These are phyloP conservation scores for Metschnikowia reukaufii DNA, from an alignment of 805 yeast genomes.

Conservation along the genomic window DNA sequence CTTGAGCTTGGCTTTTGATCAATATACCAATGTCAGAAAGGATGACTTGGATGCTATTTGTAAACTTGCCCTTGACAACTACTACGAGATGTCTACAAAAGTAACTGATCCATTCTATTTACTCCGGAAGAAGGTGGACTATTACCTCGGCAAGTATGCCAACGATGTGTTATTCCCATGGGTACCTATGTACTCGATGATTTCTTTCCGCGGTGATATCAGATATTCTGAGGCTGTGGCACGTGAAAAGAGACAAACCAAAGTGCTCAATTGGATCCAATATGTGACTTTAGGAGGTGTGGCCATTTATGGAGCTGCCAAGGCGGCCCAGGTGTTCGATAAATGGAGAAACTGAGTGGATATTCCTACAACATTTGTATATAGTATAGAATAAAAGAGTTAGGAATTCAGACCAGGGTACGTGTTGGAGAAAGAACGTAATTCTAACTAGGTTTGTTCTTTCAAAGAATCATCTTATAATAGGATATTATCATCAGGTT, in stretches of 20 bases:
- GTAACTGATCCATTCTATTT: constrained; percentile 64
- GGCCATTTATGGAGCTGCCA: constrained; percentile 13
- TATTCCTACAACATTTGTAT: background rate
- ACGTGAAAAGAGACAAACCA: constrained; percentile 54
- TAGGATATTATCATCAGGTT: too few species aligned
- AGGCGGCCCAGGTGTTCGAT: constrained; percentile 14
- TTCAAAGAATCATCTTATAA: too few species aligned
- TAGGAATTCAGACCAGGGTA: background rate
- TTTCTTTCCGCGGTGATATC: constrained; percentile 82
- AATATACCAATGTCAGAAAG: constrained; percentile 56
- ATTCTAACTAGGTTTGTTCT: too few species aligned
- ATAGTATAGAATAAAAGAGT: background rate
- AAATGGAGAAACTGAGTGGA: constrained; percentile 1
- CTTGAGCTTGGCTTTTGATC: constrained; percentile 50
- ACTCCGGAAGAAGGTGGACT: constrained; percentile 68
- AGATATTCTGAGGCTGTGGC: constrained; percentile 68
- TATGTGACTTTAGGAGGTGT: constrained; percentile 18
- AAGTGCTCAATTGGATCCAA: constrained; percentile 41
- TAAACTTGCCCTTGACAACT: constrained; percentile 76
- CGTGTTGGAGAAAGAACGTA: too few species aligned
- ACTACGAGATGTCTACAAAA: constrained; percentile 81
- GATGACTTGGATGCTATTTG: constrained; percentile 74
- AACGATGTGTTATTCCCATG: constrained; percentile 53
- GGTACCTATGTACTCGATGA: constrained; percentile 91
- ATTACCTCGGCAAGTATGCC: constrained; percentile 54